Evolutionary conservation across 495 filamentous ascomycete species (phyloP), one percentile per base, ranked within the genome.

Genomic region (Monascus purpureus): DNA sequence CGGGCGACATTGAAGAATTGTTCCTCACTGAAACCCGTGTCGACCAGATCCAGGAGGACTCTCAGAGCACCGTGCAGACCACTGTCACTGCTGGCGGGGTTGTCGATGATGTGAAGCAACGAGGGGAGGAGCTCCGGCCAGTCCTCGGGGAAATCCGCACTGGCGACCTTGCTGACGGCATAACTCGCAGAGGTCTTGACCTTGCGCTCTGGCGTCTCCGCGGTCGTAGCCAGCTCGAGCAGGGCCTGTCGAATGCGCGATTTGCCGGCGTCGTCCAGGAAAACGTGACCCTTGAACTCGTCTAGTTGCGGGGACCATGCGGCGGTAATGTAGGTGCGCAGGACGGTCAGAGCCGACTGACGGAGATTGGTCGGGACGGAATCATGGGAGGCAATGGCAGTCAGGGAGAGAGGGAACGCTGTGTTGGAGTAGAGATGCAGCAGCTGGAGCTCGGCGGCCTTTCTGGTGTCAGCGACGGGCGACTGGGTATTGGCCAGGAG

Each of bases 91-190:
- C 80, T 81, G 33, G 62, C 67, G 25, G 72, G 63, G 27, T 63
- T 52, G 24, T 61, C 63, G 47, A 96, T 82, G 18, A 84, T 63
- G 16, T 75, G 73, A 32, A 97, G 68, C 18, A 96, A 62, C 16
- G 73, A 72, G 7, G 80, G 82, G 9, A 97, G 72, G 6, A 97
- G 70, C 32, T 72, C 72, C 1, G 84, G 82, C 90, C 90, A 97
- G 50, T 85, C 70, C 28, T 93, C 82, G 13, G 90, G 90, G 49
- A 88, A 97, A 59, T 97, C 90, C 45, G 74, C 72, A 36, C 75
- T 79, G 32, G 92, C 90, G 40, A 97, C 93, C 61, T 95, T 95
- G 65, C 82, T 85, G 32, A 95, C 83, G n/a, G 81, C 82, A 46
- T 77, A 80, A 50, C 88, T 88, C 16, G 90, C 82, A 4, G 80